These are phyloP conservation scores for Marvania coccoides DNA, from an alignment of 139 green algal species.

Conservation along the genomic window DNA sequence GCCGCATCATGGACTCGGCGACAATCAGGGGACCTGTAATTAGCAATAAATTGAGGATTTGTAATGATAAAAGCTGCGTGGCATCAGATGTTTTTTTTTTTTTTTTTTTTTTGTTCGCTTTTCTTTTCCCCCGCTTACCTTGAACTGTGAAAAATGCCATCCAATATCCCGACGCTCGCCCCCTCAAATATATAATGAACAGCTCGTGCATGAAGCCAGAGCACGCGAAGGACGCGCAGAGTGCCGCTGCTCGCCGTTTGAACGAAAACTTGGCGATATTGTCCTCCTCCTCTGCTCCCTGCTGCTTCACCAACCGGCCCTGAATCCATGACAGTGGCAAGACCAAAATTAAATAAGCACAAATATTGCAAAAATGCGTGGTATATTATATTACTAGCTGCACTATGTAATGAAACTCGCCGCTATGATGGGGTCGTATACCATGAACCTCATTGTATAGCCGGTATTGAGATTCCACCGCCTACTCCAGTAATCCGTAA, in stretches of 20 bases:
- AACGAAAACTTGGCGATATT: background rate
- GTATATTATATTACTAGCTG: background rate
- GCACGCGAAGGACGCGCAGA: conserved; percentile 13
- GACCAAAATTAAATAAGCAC: too few species aligned
- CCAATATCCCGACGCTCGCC: background rate
- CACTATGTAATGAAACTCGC: background rate
- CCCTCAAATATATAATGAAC: conserved; percentile 9
- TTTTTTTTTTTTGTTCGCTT: too few species aligned
- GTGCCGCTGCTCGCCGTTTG: background rate
- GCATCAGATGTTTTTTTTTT: too few species aligned
- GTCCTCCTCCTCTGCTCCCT: background rate
- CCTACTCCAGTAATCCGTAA: conserved; percentile 38
- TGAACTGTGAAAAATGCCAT: conserved; percentile 8
- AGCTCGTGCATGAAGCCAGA: conserved; percentile 41
- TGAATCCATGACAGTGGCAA: too few species aligned
- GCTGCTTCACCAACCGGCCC: too few species aligned
- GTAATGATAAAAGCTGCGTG: too few species aligned
- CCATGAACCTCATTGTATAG: conserved; percentile 23
- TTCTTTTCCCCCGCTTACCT: too few species aligned
- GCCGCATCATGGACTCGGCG: background rate
- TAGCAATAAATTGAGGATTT: too few species aligned
- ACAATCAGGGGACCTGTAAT: background rate
- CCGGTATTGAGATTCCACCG: conserved; percentile 52
- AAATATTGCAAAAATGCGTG: too few species aligned
- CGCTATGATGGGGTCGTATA: conserved; percentile 41